Evolutionary conservation across 345 rosid species (phyloP).

Genomic region (Corymbia maculata): DNA sequence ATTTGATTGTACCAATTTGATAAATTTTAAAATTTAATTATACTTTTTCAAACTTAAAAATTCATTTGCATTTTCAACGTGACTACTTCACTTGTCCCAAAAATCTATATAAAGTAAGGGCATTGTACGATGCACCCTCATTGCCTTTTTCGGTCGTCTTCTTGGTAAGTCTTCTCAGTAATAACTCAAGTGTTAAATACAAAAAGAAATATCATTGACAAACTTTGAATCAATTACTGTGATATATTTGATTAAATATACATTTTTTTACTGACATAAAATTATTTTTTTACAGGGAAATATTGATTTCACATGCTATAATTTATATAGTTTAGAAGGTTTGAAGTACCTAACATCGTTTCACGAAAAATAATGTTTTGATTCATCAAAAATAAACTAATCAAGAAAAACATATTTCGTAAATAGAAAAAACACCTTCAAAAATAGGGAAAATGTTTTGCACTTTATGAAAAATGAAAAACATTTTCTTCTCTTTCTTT

Average conservation of each 20-base stretch:
- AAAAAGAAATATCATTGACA: background rate
- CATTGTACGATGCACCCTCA: background rate
- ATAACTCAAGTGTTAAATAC: background rate
- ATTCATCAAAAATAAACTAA: no score
- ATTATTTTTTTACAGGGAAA: background rate
- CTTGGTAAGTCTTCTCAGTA: background rate
- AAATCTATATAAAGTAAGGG: background rate
- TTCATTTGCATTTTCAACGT: accelerated
- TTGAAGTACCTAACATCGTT: background rate
- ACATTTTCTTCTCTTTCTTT: no score
- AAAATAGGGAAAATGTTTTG: no score
- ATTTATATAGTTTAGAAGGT: background rate
- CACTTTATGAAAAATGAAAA: no score
- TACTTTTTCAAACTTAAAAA: no score
- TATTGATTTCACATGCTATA: background rate
- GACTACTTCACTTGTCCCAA: background rate
- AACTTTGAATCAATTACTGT: background rate
- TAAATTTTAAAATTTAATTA: no score
- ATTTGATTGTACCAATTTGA: background rate
- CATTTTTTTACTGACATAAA: background rate
- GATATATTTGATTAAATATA: background rate
- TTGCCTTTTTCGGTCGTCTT: background rate
- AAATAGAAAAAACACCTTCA: no score
- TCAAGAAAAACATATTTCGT: no score
- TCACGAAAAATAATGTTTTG: no score